Evolutionary conservation across 176 grass and related monocot species (phyloP), one percentile per base, ranked within the genome.

Genomic region (Eleusine coracana): DNA sequence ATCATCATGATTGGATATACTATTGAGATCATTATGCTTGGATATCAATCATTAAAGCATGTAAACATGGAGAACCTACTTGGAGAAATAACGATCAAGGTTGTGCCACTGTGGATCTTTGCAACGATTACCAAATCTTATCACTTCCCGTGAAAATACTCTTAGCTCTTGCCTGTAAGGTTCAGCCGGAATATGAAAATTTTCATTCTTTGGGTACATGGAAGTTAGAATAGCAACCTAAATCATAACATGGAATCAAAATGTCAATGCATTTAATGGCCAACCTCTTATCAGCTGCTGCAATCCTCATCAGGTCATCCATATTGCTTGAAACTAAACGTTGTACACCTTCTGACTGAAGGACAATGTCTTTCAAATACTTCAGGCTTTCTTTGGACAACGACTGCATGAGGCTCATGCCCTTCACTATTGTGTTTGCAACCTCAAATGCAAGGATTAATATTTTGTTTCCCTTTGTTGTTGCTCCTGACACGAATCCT

Each of bases 361-460:
- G 87, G 48, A 92, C 46, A 0, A 71, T 78, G 60, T 88, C 75
- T 46, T 86, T 86, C 75, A 89, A 58, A 80, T 86, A 79, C 20
- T 80, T 83, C 17, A 86, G 25, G 70, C 78, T 92, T 77, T 86
- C 90, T 71, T 86, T 92, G 40, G 90, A 92, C 75, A 92, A 46
- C 3, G 90, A 92, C 68, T 83, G 86, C 86, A 89, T 92, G 45
- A 92, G 79, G 80, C 61, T 84, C 69, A 64, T 83, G 31, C 86
- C 90, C 71, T 92, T 92, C 23, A 89, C 90, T 61, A 89, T 84
- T 56, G 95, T 94, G 77, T 97, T 97, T 34, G 95, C 95, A 44
- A 97, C 84, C 88, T 97, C 95, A 12, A 97, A 97, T 40, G 95
- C 92, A 8, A 98, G 87, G 71, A 94, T 94, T n/a, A 67, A 82